Evolutionary conservation across 2,329 filamentous ascomycete species (phyloP).

Genomic region (Fusarium brevicatenulatum): DNA sequence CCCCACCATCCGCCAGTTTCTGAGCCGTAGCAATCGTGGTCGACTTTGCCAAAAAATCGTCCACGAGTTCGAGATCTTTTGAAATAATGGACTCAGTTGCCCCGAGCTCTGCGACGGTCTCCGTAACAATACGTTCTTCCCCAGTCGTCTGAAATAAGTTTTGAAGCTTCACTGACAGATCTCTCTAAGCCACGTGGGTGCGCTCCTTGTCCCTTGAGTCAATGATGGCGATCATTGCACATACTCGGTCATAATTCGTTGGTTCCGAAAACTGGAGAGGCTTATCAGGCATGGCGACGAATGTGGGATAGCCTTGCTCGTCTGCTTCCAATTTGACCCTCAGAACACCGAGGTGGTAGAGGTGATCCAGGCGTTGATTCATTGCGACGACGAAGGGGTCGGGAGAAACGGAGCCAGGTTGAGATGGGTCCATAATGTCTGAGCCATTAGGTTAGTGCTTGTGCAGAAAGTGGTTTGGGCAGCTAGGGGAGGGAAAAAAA

Average conservation of each 20-base stretch:
- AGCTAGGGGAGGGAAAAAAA: neutral
- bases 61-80: neutral
- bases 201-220: neutral
- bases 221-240: neutral
- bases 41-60: neutral
- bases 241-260: neutral
- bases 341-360: neutral
- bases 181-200: neutral
- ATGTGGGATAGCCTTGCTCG: neutral
- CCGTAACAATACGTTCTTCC: neutral
- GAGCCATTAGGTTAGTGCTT: neutral
- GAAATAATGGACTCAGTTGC: neutral
- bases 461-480: neutral
- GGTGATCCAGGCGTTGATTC: neutral
- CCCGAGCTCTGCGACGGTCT: neutral
- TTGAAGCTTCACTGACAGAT: neutral
- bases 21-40: neutral
- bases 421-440: neutral
- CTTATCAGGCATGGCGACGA: neutral
- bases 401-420: neutral
- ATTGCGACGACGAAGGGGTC: accelerated
- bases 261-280: neutral
- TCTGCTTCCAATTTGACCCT: neutral
- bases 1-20: neutral
- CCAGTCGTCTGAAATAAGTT: neutral